phyloP scores from a whole-genome alignment of 1,284 basidiomycete species.

The Trametes sp. region DNA sequence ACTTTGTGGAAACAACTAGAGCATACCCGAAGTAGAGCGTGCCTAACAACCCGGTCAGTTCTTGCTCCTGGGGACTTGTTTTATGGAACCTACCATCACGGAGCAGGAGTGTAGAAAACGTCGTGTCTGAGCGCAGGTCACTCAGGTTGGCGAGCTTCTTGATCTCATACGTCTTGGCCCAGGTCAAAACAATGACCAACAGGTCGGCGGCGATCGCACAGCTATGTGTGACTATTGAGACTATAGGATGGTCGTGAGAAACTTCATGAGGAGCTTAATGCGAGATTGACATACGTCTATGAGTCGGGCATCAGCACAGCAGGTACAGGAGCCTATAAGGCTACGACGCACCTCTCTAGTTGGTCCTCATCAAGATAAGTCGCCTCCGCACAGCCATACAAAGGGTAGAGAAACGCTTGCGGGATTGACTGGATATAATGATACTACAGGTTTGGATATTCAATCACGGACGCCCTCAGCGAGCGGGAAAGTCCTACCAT shows the following conservation, averaged over 20 bases:
- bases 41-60: conserved; percentile 1
- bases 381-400: conserved; percentile 22
- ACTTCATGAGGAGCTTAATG: background rate
- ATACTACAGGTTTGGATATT: conserved; percentile 5
- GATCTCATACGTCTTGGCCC: conserved; percentile 28
- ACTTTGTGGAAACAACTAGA: background rate
- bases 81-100: conserved; percentile 17
- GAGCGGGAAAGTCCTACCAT: conserved; percentile 18
- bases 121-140: conserved; percentile 6
- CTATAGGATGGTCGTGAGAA: background rate
- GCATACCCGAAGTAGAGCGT: conserved; percentile 28
- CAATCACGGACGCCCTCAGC: background rate
- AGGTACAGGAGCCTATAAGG: background rate
- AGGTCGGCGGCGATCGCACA: conserved; percentile 26
- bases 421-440: conserved; percentile 21
- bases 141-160: conserved; percentile 10
- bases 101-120: conserved; percentile 18
- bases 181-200: conserved; percentile 25
- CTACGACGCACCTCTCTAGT: conserved; percentile 8
- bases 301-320: background rate
- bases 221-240: conserved; percentile 17
- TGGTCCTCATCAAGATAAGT: conserved; percentile 8
- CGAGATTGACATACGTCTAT: conserved; percentile 1
- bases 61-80: no score
- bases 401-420: conserved; percentile 11